phyloP scores from a whole-genome alignment of 768 basidiomycete species.

The Collybia sordida region DNA sequence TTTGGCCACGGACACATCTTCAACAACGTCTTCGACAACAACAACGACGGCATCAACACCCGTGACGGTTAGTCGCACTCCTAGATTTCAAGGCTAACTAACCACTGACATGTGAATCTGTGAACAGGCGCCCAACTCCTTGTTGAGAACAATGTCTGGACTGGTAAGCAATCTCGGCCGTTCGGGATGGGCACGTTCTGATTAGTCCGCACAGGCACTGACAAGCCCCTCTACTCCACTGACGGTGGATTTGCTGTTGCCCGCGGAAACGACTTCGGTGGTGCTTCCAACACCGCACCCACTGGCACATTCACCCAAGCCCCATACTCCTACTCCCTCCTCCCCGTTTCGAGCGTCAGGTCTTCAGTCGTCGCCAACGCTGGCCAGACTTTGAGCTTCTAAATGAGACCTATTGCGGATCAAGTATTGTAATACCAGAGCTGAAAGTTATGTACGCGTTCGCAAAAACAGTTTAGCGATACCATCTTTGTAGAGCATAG shows the following conservation, averaged over 20 bases:
- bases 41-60: slow-evolving; percentile 44
- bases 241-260: slow-evolving; percentile 41
- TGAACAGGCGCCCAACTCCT: slow-evolving; percentile 40
- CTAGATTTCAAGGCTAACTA: neutral
- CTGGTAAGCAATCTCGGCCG: slow-evolving; percentile 19
- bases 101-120: neutral
- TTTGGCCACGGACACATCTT: slow-evolving; percentile 47
- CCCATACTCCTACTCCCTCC: slow-evolving; percentile 33
- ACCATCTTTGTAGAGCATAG: too few relatives aligned
- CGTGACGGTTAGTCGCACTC: slow-evolving; percentile 29
- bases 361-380: slow-evolving; percentile 25
- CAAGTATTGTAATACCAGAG: too few relatives aligned
- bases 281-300: slow-evolving; percentile 26
- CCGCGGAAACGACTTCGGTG: slow-evolving; percentile 36
- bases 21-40: slow-evolving; percentile 43
- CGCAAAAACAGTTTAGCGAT: too few relatives aligned
- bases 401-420: too few relatives aligned
- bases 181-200: neutral
- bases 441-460: too few relatives aligned
- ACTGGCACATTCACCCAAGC: slow-evolving; percentile 31
- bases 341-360: slow-evolving; percentile 24
- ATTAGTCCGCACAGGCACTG: slow-evolving; percentile 18
- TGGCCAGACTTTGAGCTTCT: slow-evolving; percentile 31
- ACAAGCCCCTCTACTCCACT: slow-evolving; percentile 41
- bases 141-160: slow-evolving; percentile 48